Conservation (phyloP, 2,329 filamentous ascomycete genomes). For the Metarhizium robertsii region DNA sequence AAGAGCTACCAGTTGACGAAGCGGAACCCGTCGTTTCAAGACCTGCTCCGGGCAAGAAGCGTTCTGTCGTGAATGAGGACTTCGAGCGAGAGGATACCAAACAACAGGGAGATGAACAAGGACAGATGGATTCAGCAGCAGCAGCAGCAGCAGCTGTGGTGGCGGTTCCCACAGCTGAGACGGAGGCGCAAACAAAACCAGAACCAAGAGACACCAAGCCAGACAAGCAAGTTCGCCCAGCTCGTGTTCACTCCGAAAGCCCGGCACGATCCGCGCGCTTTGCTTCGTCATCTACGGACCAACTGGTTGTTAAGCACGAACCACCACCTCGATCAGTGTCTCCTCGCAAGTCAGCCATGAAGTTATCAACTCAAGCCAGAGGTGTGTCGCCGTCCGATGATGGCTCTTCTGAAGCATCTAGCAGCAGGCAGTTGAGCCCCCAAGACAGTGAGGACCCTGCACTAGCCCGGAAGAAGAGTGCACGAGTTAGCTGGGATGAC, state of each 20-base stretch:
- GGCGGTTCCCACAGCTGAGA: constrained; percentile 7
- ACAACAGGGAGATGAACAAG: constrained; percentile 7
- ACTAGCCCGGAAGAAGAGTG: constrained; percentile 49
- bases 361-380: constrained; percentile 47
- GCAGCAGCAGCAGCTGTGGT: constrained; percentile 17
- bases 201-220: constrained; percentile 1
- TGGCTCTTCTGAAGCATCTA: constrained; percentile 32
- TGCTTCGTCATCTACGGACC: constrained; percentile 41
- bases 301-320: constrained; percentile 51
- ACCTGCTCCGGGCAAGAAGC: neutral
- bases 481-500: constrained; percentile 73
- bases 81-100: constrained; percentile 29
- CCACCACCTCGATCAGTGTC: constrained; percentile 64
- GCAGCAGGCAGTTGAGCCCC: constrained; percentile 14
- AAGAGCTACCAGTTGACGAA: neutral
- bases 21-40: neutral
- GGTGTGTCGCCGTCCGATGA: constrained; percentile 41
- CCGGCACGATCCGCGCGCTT: constrained; percentile 63
- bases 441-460: constrained; percentile 26
- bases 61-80: constrained; percentile 14
- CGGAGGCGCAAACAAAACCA: neutral
- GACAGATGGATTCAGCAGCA: constrained; percentile 8
- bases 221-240: constrained; percentile 12
- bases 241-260: constrained; percentile 43
- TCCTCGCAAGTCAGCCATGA: constrained; percentile 69